Base-by-base conservation (phyloP, 2,329 filamentous ascomycete species). In the Aureobasidium mangrovei region DNA sequence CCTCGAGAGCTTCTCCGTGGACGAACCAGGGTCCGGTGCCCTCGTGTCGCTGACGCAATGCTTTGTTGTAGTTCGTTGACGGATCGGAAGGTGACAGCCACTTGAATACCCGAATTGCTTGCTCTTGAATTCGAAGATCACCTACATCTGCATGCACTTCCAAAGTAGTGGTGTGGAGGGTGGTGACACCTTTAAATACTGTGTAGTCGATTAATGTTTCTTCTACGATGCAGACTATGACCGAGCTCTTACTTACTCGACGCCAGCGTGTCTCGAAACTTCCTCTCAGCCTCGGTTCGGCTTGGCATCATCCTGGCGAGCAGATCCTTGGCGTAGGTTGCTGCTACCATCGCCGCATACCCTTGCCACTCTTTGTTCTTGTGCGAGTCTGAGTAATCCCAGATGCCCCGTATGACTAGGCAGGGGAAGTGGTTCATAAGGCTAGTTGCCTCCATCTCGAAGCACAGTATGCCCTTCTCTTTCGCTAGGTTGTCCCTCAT, bases 281-380 rank as follows among this genome's bases (percentile, higher is more conserved):
- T n/a, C n/a, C 33, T 53, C 26, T 51, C 32, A 38, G 4, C 8
- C 31, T 52, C 48, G 9, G 42, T 9, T 41, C 40, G 4, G 24
- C 26, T 41, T n/a, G 48, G 48, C 7, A 31, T 18, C 6, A 52
- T 42, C 36, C 27, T 33, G 24, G 4, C 10, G 24, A 55, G 27
- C 4, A 55, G 53, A 24, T 55, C 43, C 35, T 47, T 55, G 27
- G 43, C 31, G 33, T 55, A 63, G 4, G 58, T 59, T 9, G 61
- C 61, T 18, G 61, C 61, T 6, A 51, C 55, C 9, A 42, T 58
- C 4, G 61, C 60, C 3, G 61, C 60, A 48, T 61, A 62, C 4
- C 36, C 35, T 33, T 61, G 57, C 61, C 60, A 63, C 4, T 47
- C 40, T 7, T 65, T 58, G 54, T 63, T 64, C 57, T 65, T 67